A percentile compares a stretch with the other conserved stretches of the same genome.
Evolutionary conservation across 78 protist genomes (phyloP).

Genomic region (slime mould (Dictyostelium discoideum)): DNA sequence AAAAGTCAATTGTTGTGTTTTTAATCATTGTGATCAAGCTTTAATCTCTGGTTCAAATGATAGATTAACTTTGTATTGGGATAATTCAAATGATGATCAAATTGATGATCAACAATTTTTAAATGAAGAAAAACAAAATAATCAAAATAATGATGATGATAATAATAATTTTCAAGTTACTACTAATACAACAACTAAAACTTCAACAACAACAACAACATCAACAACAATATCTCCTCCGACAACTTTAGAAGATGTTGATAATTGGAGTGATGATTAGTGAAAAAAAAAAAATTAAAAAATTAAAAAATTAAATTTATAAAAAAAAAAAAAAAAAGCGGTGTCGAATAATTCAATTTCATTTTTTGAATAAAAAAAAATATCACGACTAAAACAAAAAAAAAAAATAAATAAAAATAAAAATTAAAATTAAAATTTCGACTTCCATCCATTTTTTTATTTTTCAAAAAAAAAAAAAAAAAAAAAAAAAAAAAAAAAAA

Average conservation of each 20-base stretch:
- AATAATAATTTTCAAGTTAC: neutral
- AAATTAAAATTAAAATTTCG: neutral
- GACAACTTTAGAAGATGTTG: slow-evolving; percentile 34
- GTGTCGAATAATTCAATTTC: neutral
- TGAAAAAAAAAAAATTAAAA: neutral
- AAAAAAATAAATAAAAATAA: neutral
- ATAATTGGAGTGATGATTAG: slow-evolving; percentile 61
- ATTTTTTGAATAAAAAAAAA: neutral
- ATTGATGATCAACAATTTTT: neutral
- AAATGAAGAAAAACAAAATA: slow-evolving; percentile 5
- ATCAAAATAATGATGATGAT: neutral
- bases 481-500: too few species aligned
- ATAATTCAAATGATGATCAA: slow-evolving; percentile 31
- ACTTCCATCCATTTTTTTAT: too few species aligned
- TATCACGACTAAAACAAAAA: neutral
- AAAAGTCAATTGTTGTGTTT: slow-evolving; percentile 55
- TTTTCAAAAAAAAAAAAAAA: too few species aligned
- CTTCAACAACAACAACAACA: neutral
- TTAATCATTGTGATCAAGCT: slow-evolving; percentile 17
- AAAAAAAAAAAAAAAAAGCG: neutral
- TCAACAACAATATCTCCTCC: neutral
- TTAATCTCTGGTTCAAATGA: slow-evolving; percentile 50
- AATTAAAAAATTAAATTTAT: neutral
- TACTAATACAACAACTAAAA: neutral
- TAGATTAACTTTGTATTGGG: slow-evolving; percentile 30